A percentile compares a stretch with the other conserved stretches of the same genome.
phyloP scores from a whole-genome alignment of 1,139 yeast species.

The Pichia sp. region DNA sequence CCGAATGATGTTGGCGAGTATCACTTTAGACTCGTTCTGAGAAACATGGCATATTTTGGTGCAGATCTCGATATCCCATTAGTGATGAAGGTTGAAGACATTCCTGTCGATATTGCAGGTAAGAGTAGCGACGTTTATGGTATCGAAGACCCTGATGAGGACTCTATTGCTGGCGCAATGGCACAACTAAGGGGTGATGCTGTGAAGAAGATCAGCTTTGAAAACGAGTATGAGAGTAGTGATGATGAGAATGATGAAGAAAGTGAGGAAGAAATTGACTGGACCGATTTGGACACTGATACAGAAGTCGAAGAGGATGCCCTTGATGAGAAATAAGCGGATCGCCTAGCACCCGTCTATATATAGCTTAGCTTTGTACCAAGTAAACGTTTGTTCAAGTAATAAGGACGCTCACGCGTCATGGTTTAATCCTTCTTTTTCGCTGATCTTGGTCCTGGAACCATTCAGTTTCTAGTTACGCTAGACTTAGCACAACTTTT shows the following conservation, averaged over 20 bases:
- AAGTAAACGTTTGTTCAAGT: no score
- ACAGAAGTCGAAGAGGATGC: constrained; percentile 27
- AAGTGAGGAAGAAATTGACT: constrained; percentile 34
- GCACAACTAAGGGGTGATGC: constrained; percentile 53
- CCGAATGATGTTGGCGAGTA: constrained; percentile 58
- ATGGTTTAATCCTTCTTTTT: no score
- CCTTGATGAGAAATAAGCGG: constrained; percentile 4
- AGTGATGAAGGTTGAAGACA: constrained; percentile 50
- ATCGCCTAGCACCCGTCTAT: no score
- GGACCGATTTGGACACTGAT: constrained; percentile 30
- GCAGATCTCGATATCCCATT: constrained; percentile 64
- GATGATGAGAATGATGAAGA: constrained; percentile 45
- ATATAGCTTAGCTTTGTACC: no score
- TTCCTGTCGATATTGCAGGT: constrained; percentile 36
- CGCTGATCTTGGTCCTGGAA: no score
- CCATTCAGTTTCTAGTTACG: no score
- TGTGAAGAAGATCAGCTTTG: constrained; percentile 30
- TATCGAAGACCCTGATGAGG: constrained; percentile 61
- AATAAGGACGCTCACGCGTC: no score
- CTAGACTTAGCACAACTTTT: no score
- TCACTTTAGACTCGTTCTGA: constrained; percentile 58
- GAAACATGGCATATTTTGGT: constrained; percentile 64
- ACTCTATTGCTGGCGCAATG: constrained; percentile 57
- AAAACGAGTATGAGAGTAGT: constrained; percentile 27
- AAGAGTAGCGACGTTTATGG: constrained; percentile 35